A percentile compares a stretch with the other conserved stretches of the same genome.
phyloP scores from a whole-genome alignment of 2,329 filamentous ascomycete genomes.

The Colletotrichum shisoi region DNA sequence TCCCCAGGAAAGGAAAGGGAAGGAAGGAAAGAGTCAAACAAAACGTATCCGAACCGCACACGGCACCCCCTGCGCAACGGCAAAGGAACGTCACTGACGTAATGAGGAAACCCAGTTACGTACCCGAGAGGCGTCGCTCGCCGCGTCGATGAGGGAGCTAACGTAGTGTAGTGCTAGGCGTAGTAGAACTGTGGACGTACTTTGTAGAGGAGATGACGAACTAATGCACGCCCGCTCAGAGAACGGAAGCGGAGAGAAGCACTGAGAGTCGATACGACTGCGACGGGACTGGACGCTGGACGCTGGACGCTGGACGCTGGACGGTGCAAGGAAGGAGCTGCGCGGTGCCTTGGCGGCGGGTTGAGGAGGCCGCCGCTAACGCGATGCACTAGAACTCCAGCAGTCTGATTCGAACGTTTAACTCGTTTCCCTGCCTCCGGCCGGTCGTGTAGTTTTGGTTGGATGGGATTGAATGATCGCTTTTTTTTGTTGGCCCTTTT shows the following conservation, averaged over 20 bases:
- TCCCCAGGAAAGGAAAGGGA: neutral
- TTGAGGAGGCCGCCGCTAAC: constrained; percentile 2
- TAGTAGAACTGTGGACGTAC: neutral
- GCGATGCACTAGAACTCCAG: neutral
- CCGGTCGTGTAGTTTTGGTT: neutral
- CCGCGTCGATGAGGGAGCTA: constrained; percentile 30
- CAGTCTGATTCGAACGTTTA: constrained; percentile 26
- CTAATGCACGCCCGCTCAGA: constrained; percentile 30
- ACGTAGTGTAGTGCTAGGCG: constrained; percentile 1
- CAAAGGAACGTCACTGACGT: constrained; percentile 24
- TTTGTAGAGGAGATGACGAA: neutral
- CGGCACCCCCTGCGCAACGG: constrained; percentile 5
- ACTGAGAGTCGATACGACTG: neutral
- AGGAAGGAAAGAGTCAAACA: neutral
- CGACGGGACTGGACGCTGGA: neutral
- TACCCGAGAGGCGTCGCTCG: constrained; percentile 11
- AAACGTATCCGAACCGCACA: neutral
- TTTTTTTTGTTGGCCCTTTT: constrained; percentile 12
- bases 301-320: neutral
- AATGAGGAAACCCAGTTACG: constrained; percentile 17
- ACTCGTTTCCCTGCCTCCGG: neutral
- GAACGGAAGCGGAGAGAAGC: constrained; percentile 27
- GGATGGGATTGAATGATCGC: neutral
- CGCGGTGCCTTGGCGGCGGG: neutral
- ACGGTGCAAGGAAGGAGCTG: neutral